A percentile compares a stretch with the other conserved stretches of the same genome.
phyloP scores from a whole-genome alignment of 805 yeast genomes.

The Starmerella asiatica region DNA sequence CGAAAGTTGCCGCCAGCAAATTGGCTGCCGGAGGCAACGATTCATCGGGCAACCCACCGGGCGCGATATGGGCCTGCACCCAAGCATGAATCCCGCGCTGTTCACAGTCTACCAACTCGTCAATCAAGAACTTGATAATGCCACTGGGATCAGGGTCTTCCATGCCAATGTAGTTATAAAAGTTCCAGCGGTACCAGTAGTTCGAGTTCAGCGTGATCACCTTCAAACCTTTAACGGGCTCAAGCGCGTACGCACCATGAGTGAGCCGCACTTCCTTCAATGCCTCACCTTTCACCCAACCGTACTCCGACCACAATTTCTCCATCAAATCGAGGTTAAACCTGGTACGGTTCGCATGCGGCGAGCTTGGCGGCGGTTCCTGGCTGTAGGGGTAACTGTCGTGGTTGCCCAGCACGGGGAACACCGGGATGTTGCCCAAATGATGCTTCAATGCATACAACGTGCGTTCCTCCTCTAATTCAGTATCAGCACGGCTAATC shows the following conservation, averaged over 20 bases:
- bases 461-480: slow-evolving; percentile 39
- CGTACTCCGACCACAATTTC: slow-evolving; percentile 34
- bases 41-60: slow-evolving; percentile 37
- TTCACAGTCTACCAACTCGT: slow-evolving; percentile 52
- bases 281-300: slow-evolving; percentile 32
- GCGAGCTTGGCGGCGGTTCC: slow-evolving; percentile 41
- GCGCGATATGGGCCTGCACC: slow-evolving; percentile 59
- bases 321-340: slow-evolving; percentile 40
- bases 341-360: slow-evolving; percentile 32
- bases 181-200: slow-evolving; percentile 51
- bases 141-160: slow-evolving; percentile 48
- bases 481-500: slow-evolving; percentile 36
- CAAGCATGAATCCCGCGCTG: slow-evolving; percentile 49
- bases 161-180: slow-evolving; percentile 41
- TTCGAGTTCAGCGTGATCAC: slow-evolving; percentile 53
- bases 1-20: slow-evolving; percentile 42
- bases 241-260: slow-evolving; percentile 49
- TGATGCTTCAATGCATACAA: slow-evolving; percentile 41
- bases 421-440: slow-evolving; percentile 43
- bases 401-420: slow-evolving; percentile 55
- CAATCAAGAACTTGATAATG: slow-evolving; percentile 44
- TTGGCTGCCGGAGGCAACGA: slow-evolving; percentile 50
- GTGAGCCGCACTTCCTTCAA: slow-evolving; percentile 33
- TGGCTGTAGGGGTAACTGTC: slow-evolving; percentile 64
- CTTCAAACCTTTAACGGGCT: slow-evolving; percentile 44